Base-by-base conservation (phyloP, 352 stramenopile genomes). In the Pythium plurisporium region DNA sequence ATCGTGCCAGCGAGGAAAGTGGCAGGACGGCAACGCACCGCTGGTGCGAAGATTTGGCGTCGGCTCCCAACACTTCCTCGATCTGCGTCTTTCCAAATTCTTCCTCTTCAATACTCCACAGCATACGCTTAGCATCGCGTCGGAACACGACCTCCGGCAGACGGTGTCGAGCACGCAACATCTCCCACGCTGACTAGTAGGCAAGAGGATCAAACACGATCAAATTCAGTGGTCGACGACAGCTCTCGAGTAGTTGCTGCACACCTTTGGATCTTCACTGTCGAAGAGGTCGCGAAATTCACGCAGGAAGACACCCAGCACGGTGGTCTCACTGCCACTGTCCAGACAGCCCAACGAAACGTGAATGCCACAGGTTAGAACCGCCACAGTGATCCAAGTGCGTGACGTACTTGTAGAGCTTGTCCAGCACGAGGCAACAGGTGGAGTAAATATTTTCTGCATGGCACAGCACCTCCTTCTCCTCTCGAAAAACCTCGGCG, bases 101-200 rank as follows among this genome's bases (percentile, higher is more conserved):
- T 19, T 64, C 53, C 2, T 70, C 63, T 55, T 91, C 79, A 0
- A 93, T 74, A 41, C 63, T 41, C 20, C 54, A 69, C 43, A 93
- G 49, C 22, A 72, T 67, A 20, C 80, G 76, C 59, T 81, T 82
- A 71, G 89, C 81, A 47, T 93, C 80, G n/a, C 82, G 74, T 4
- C 77, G 69, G 47, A 93, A 93, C 20, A 67, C 33, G 14, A 55
- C 58, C 10, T 75, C 63, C 6, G 73, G 59, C 10, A 91, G 47
- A 29, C 51, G 65, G 49, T 90, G 64, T 25, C 62, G 27, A 6
- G 65, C 44, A 19, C 70, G 71, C 46, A 93, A 71, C 2, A 58
- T 65, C 3, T 84, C 72, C 82, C 82, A 93, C 19, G 57, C 70
- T 0, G 68, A 55, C 81, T 91, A 38, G 22, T 23, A 55, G 4